These are phyloP conservation scores for Claviceps quebecensis DNA, from an alignment of 2,329 filamentous ascomycete species.

Conservation along the genomic window DNA sequence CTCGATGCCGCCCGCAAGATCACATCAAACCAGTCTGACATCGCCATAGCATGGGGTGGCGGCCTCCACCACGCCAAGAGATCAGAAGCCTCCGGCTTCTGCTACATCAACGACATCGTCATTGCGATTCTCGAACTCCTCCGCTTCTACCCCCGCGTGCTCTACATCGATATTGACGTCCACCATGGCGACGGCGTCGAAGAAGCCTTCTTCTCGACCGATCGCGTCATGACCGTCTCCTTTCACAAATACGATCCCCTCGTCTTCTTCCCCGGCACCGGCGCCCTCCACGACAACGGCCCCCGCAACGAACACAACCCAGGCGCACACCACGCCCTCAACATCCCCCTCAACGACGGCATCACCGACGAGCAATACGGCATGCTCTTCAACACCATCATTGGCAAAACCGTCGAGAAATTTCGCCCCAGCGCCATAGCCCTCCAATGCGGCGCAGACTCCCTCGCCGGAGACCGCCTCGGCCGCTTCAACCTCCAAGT, in stretches of 20 bases:
- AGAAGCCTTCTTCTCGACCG: conserved; percentile 79
- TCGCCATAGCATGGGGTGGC: conserved; percentile 95
- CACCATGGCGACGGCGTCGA: conserved; percentile 87
- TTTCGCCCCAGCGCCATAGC: conserved; percentile 89
- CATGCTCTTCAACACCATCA: conserved; percentile 68
- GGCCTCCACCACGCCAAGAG: conserved; percentile 95
- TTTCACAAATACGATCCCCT: conserved; percentile 90
- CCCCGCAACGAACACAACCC: conserved; percentile 71
- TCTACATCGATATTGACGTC: conserved; percentile 92
- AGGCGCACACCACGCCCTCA: conserved; percentile 78
- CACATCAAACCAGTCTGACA: conserved; percentile 74
- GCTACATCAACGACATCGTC: conserved; percentile 98
- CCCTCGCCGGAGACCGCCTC: conserved; percentile 79
- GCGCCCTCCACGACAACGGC: conserved; percentile 73
- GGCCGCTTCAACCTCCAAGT: conserved; percentile 97
- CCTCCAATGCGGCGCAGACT: conserved; percentile 90
- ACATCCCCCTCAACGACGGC: conserved; percentile 79
- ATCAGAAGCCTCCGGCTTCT: conserved; percentile 86
- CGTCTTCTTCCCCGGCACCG: conserved; percentile 81
- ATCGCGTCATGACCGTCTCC: conserved; percentile 81
- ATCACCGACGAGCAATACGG: conserved; percentile 86
- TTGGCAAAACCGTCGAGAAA: conserved; percentile 62
- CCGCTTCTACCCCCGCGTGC: conserved; percentile 65
- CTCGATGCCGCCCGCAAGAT: conserved; percentile 86
- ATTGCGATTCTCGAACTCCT: conserved; percentile 82